Evolutionary conservation across 345 rosid species (phyloP).

Genomic region (Cardamine occulta): DNA sequence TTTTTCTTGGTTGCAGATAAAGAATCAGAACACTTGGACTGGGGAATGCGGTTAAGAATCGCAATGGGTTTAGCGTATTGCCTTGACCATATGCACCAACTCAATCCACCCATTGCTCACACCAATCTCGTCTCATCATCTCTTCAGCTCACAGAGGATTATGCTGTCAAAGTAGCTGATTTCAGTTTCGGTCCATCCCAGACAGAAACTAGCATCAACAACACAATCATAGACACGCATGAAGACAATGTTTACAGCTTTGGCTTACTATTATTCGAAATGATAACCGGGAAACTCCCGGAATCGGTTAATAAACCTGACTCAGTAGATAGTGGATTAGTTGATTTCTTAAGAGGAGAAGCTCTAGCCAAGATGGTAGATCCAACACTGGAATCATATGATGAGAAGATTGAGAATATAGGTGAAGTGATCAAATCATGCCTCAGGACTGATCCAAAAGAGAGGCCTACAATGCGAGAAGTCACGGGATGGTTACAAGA

Average conservation of each 20-base stretch:
- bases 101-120: constrained; percentile 69
- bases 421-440: constrained; percentile 66
- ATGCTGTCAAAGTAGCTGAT: constrained; percentile 82
- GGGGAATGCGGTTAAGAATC: constrained; percentile 81
- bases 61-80: constrained; percentile 89
- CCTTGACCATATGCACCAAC: constrained; percentile 82
- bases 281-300: constrained; percentile 74
- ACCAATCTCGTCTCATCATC: constrained; percentile 67
- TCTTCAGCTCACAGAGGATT: constrained; percentile 80
- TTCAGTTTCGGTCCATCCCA: constrained; percentile 64
- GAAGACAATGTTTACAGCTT: constrained; percentile 68
- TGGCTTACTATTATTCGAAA: constrained; percentile 77
- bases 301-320: constrained; percentile 48
- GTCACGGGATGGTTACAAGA: constrained; percentile 58
- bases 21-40: constrained; percentile 91
- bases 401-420: constrained; percentile 58
- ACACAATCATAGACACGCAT: constrained; percentile 40
- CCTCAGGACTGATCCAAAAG: constrained; percentile 58
- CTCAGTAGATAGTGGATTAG: constrained; percentile 61
- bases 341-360: constrained; percentile 52
- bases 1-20: constrained; percentile 52
- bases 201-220: constrained; percentile 39
- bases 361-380: constrained; percentile 61
- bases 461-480: constrained; percentile 65
- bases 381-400: constrained; percentile 64